phyloP scores from a whole-genome alignment of 208 protist genomes.

The Strigomonas culicis region DNA sequence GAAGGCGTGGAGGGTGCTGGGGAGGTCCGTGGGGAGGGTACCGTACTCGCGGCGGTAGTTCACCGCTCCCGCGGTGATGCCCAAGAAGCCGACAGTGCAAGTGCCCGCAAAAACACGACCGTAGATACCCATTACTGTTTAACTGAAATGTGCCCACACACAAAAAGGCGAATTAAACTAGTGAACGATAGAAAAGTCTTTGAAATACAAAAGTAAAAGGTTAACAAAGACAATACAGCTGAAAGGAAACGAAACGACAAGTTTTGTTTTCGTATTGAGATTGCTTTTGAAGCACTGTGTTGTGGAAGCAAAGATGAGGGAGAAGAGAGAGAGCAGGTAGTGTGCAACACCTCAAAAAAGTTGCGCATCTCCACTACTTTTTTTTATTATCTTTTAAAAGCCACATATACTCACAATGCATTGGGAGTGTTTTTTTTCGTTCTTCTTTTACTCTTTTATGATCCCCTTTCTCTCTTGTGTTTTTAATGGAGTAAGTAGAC shows the following conservation, averaged over 20 bases:
- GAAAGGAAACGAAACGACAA: not conserved
- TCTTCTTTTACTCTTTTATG: not conserved
- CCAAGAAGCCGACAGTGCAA: constrained; percentile 37
- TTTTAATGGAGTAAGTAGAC: not conserved
- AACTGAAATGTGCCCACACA: too few species aligned
- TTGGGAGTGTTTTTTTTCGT: not conserved
- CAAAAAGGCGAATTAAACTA: not conserved
- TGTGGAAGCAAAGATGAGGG: too few species aligned
- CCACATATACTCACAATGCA: not conserved
- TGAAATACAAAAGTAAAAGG: not conserved
- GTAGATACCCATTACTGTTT: constrained; percentile 1
- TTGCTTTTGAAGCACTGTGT: too few species aligned
- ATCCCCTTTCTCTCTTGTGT: not conserved
- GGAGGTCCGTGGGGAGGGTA: constrained; percentile 23
- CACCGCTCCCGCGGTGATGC: constrained; percentile 25
- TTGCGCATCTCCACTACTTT: not conserved
- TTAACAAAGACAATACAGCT: not conserved
- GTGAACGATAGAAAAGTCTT: not conserved
- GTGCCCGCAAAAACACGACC: constrained; percentile 20
- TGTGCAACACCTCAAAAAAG: not conserved
- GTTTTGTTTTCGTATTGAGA: not conserved
- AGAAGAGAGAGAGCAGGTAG: too few species aligned
- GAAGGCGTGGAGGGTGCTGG: constrained; percentile 29
- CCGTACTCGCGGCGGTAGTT: constrained; percentile 55
- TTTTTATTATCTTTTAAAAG: not conserved